Evolutionary conservation across 805 yeast species (phyloP), one percentile per base, ranked within the genome.

Genomic region (Pichia insulana): DNA sequence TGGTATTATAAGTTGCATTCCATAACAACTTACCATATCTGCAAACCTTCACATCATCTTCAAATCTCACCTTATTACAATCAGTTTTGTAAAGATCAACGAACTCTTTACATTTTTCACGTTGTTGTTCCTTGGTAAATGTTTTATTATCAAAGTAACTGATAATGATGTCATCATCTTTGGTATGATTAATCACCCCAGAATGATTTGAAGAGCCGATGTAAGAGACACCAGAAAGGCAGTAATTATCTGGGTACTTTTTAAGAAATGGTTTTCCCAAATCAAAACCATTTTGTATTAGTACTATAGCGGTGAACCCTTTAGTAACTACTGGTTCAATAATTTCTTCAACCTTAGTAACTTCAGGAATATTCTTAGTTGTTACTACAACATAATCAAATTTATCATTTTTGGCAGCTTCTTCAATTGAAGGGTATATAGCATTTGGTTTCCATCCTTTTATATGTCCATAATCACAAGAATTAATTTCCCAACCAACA

Each of bases 1-100:
- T 61, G 4, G 89, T 71, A 62, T 83, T 83, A 55, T 78, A 65
- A 1, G 80, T 64, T 17, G 84, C 79, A 57, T 83, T 83, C 63
- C 82, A 83, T 12, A 83, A 69, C 47, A 83, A 67, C 57, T 83
- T 83, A 43, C 69, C 63, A 76, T 84, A 80, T 50, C 94, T 67
- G 32, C 73, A 65, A 57, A 57, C 66, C 56, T 69, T 69, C 36
- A 71, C 74, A 50, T 74, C 67, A 8, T 66, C 65, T 41, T 63
- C 69, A 43, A 67, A 66, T 13, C 50, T 50, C 48, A 69, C 62
- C 1, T 55, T 47, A 49, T 76, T 76, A 37, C 62, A 54, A 6
- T 64, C 70, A 40, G 69, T 69, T 22, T 61, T 50, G 58, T 76
- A 78, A 16, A 78, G 42, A 3, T 57, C 55, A 15, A 72, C 67